Conservation (phyloP, 179 eudicot genomes). For the Drosera spatulata region DNA sequence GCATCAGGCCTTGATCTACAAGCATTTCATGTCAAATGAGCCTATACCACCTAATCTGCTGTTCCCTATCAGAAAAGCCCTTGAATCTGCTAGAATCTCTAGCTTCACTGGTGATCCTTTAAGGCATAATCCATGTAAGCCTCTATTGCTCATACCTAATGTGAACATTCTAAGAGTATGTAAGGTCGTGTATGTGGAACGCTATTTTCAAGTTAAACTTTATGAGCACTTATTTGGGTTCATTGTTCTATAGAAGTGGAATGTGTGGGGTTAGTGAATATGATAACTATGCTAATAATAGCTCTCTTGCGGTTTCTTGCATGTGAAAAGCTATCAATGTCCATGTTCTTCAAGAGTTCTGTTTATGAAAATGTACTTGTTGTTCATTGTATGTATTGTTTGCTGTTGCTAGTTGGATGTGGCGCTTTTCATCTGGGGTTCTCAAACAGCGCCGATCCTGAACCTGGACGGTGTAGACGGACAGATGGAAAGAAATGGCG, state of each 20-base stretch:
- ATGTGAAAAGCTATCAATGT: no score
- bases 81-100: slow-evolving; percentile 49
- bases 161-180: no score
- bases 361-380: background rate
- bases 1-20: slow-evolving; percentile 86
- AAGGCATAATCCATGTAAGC: slow-evolving; percentile 54
- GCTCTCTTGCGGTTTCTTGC: no score
- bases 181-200: no score
- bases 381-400: background rate
- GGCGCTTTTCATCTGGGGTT: slow-evolving; percentile 64
- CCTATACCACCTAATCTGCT: slow-evolving; percentile 72
- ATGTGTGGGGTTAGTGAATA: no score
- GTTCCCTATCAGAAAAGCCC: slow-evolving; percentile 63
- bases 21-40: slow-evolving; percentile 59
- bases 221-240: no score
- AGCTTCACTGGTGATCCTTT: slow-evolving; percentile 32
- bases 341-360: background rate
- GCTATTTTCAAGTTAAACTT: no score
- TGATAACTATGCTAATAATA: no score
- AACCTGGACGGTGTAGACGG: slow-evolving; percentile 89
- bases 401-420: slow-evolving; percentile 53
- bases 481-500: slow-evolving; percentile 99
- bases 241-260: no score
- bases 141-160: background rate
- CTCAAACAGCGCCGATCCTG: slow-evolving; percentile 69